Percentiles rank a stretch among this genome's conserved stretches.
These are phyloP conservation scores for Puccinellia tenuiflora DNA, from an alignment of 176 grass and related monocot species.

Conservation along the genomic window DNA sequence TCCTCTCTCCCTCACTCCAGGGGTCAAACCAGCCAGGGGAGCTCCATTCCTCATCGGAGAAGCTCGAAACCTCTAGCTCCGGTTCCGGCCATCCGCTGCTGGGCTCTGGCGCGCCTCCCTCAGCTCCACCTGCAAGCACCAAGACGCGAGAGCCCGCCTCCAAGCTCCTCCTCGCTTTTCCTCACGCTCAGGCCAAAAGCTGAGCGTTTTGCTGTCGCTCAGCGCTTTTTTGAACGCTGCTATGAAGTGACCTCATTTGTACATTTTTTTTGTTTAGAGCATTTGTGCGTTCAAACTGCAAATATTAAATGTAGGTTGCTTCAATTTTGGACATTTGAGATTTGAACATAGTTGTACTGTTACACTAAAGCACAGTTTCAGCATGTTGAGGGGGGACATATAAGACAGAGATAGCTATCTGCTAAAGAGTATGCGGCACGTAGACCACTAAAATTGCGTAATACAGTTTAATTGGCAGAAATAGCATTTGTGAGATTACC, in stretches of 20 bases:
- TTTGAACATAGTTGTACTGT: background rate
- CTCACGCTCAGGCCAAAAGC: no score
- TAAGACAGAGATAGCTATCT: background rate
- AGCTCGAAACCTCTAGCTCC: no score
- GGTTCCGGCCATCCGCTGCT: no score
- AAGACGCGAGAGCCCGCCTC: no score
- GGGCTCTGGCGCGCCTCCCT: no score
- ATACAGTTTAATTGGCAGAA: background rate
- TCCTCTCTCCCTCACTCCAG: no score
- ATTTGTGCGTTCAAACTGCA: background rate
- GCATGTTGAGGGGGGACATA: background rate
- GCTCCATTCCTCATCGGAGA: no score
- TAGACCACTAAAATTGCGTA: background rate
- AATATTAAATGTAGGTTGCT: background rate
- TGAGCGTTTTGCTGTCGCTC: no score
- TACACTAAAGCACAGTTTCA: background rate
- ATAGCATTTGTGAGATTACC: constrained; percentile 35
- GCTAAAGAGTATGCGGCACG: background rate
- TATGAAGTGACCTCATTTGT: background rate
- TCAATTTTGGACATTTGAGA: background rate
- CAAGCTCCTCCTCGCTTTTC: no score
- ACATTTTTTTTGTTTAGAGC: background rate
- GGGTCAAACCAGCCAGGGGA: no score
- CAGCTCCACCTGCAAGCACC: no score
- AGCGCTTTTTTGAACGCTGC: no score